Base-by-base conservation (phyloP, 495 filamentous ascomycete species). In the Eremomyces bilateralis region DNA sequence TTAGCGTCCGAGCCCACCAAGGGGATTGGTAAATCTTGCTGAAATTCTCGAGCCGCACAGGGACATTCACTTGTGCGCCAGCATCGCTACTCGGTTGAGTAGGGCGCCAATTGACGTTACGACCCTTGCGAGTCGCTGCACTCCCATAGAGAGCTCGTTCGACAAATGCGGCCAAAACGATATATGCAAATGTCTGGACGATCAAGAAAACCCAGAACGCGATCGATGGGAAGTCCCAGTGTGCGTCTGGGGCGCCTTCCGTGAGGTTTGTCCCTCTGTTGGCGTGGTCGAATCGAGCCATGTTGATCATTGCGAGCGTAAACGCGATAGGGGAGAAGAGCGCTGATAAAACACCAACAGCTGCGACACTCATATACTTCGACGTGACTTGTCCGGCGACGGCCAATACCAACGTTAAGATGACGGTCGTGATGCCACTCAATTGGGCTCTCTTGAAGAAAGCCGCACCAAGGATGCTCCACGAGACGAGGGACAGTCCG, bases 381-480 rank as follows among this genome's bases (percentile, higher is more conserved):
- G 58, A 62, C 19, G 69, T 47, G 11, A 76, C 63, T 51, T 84
- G 79, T 0, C 76, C 71, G 3, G 76, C 48, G 29, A 88, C 64
- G 13, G 67, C 77, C 6, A 83, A 51, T 29, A 77, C 47, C 13
- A 84, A 54, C n/a, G 63, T 64, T 20, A 68, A 44, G 15, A 84
- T 68, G 8, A 69, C 68, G 3, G 67, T 55, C 3, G 67, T 60
- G 35, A 82, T 77, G 15, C 80, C 80, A 35, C 67, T 79, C 18
- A 88, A 60, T 52, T 88, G 80, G 1, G 80, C 69, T 47, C 65
- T 73, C 38, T 67, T 74, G 54, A 84, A 88, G 47, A 84, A 77
- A 8, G 73, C 56, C 0, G 69, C 74, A 1, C 69, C 66, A 20
- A 83, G 61, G 33, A 84, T 64, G 0, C 76, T 72, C 45, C 76